A percentile compares a stretch with the other conserved stretches of the same genome.
Conservation (phyloP, 352 stramenopile species). For the Pythium aquatile region DNA sequence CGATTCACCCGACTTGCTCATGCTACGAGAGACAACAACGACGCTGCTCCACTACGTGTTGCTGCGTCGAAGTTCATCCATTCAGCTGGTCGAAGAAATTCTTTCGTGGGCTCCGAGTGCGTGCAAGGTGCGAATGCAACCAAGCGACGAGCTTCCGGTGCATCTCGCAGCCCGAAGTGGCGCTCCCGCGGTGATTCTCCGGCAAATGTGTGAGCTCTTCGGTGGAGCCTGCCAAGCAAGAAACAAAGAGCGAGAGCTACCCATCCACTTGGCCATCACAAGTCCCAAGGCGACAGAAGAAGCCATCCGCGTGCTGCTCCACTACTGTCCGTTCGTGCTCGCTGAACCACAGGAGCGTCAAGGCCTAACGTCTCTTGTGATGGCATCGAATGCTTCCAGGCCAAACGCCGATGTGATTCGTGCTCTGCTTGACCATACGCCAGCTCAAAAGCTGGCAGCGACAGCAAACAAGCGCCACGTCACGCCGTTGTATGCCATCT, state of each 20-base stretch:
- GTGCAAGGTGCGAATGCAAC: constrained; percentile 24
- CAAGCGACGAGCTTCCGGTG: constrained; percentile 43
- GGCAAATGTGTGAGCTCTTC: constrained; percentile 33
- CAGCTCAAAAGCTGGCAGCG: constrained; percentile 22
- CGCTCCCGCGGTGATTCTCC: constrained; percentile 1
- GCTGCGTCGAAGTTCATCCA: constrained; percentile 35
- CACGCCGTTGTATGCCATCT: constrained; percentile 54
- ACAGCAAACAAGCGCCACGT: constrained; percentile 20
- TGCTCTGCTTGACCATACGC: constrained; percentile 37
- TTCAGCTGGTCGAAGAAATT: constrained; percentile 33
- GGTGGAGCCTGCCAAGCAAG: constrained; percentile 38
- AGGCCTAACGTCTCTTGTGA: constrained; percentile 41
- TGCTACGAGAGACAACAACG: constrained; percentile 33
- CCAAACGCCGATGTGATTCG: constrained; percentile 38
- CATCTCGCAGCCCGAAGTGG: constrained; percentile 40
- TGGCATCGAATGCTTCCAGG: constrained; percentile 34
- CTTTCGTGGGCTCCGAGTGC: constrained; percentile 32
- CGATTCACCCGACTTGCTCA: not conserved
- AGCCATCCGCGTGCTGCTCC: constrained; percentile 32
- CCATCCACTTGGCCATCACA: constrained; percentile 47
- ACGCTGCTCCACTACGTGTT: constrained; percentile 64
- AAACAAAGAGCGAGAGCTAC: constrained; percentile 42
- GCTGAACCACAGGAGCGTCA: constrained; percentile 34
- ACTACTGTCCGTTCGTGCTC: constrained; percentile 34
- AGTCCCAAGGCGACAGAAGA: constrained; percentile 23